phyloP scores from a whole-genome alignment of 371 early-diverging fungal genomes.

The Rhizopus stolonifer region DNA sequence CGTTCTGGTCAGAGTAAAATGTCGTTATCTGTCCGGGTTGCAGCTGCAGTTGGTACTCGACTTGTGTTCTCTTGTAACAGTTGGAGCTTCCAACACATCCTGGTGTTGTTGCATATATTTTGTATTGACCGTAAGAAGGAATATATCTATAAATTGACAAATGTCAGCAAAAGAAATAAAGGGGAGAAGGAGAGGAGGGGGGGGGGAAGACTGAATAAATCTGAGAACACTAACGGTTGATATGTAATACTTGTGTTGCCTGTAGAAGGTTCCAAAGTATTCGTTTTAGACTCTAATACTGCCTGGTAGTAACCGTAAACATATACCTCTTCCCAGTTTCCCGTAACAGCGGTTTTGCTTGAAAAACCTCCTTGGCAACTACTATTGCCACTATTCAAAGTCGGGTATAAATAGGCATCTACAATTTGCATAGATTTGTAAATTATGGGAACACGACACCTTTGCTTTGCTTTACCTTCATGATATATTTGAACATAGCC shows the following conservation, averaged over 20 bases:
- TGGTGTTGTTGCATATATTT: constrained; percentile 62
- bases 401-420: too few species aligned
- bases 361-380: neutral
- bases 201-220: too few species aligned
- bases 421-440: too few species aligned
- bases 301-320: constrained; percentile 39
- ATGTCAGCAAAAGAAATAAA: neutral
- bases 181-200: too few species aligned
- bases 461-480: too few species aligned
- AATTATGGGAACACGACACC: too few species aligned
- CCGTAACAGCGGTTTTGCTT: constrained; percentile 7
- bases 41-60: constrained; percentile 39
- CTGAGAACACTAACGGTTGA: constrained; percentile 49
- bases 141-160: constrained; percentile 24
- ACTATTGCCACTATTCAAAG: too few species aligned
- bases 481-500: constrained; percentile 65
- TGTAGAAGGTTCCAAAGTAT: constrained; percentile 28
- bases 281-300: constrained; percentile 29
- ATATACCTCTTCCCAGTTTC: constrained; percentile 31
- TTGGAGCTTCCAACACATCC: constrained; percentile 59
- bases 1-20: constrained; percentile 41
- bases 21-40: constrained; percentile 29
- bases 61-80: constrained; percentile 50
- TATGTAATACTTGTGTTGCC: constrained; percentile 45
- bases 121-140: constrained; percentile 62